A percentile compares a stretch with the other conserved stretches of the same genome.
Evolutionary conservation across 2,329 filamentous ascomycete genomes (phyloP).

Genomic region (Chrysoporthe austroafricana): DNA sequence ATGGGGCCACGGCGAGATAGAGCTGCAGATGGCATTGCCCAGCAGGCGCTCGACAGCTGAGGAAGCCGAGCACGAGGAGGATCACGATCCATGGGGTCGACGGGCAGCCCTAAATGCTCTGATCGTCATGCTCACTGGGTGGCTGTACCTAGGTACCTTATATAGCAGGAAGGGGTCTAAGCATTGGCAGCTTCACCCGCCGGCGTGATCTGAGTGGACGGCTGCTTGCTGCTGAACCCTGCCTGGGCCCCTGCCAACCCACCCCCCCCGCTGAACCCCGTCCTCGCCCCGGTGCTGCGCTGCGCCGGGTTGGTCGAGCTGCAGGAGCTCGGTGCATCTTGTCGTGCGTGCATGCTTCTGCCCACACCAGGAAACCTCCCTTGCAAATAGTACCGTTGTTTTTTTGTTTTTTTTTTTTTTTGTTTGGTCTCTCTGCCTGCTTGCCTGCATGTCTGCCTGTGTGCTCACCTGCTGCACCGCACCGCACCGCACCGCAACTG

Average conservation of each 20-base stretch:
- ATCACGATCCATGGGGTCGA: neutral
- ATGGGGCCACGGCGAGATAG: neutral
- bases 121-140: neutral
- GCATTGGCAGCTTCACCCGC: neutral
- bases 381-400: neutral
- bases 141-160: too few relatives aligned
- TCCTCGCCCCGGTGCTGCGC: too few relatives aligned
- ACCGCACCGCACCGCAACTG: neutral
- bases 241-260: neutral
- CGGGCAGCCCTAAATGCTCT: neutral
- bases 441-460: neutral
- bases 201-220: neutral
- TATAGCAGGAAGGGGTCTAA: neutral
- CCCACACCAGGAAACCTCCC: neutral
- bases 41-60: too few relatives aligned
- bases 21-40: neutral
- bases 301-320: too few relatives aligned
- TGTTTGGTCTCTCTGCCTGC: neutral
- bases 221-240: neutral
- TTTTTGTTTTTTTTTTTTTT: too few relatives aligned
- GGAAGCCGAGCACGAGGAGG: neutral
- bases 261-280: too few relatives aligned
- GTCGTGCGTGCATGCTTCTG: neutral
- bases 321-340: neutral
- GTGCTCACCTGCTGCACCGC: neutral